Base-by-base conservation (phyloP, 768 basidiomycete genomes). In the Amanita pseudoporphyria region DNA sequence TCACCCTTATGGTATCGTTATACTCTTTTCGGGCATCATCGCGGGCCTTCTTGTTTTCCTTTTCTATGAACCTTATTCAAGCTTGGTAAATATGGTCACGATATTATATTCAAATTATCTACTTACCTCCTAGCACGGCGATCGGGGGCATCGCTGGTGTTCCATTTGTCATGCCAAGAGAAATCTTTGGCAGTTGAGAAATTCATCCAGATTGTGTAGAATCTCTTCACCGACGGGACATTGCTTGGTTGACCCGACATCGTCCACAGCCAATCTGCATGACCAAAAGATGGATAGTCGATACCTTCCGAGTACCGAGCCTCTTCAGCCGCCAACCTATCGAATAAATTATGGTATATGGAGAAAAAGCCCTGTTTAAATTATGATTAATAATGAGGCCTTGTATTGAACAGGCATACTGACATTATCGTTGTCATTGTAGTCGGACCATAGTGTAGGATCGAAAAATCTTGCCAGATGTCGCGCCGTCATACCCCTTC, bases 101-200 rank as follows among this genome's bases (percentile, higher is more conserved):
- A 35, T 16, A 22, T 45, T 18, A n/a, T n/a, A n/a, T 45, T 18
- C 30, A 35, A 13, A 32, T 9, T 5, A 19, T n/a, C 16, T 13
- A 4, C 71, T 26, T 51, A 85, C 81, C 96, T 78, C 59, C 92
- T 75, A 35, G 87, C 77, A 22, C 82, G 78, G 16, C 96, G 73
- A 64, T 97, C 94, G 3, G 90, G 88, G 1, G 90, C 94, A 52
- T 95, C 86, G 5, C 78, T 67, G 12, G 79, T 52, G 61, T 93
- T 86, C 82, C 91, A 96, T 55, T 78, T 75, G 48, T 91, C 90
- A 52, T 73, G 74, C 93, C 94, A 97, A 0, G 72, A 67, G 59
- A 99, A 99, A 40, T 88, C 83, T 62, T 98, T 98, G 38, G 73
- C 69, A 0, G 94, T 92, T 1, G 76, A 68, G 63, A 99, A 98